phyloP scores from a whole-genome alignment of 768 basidiomycete species.

The Hortiboletus campestris region DNA sequence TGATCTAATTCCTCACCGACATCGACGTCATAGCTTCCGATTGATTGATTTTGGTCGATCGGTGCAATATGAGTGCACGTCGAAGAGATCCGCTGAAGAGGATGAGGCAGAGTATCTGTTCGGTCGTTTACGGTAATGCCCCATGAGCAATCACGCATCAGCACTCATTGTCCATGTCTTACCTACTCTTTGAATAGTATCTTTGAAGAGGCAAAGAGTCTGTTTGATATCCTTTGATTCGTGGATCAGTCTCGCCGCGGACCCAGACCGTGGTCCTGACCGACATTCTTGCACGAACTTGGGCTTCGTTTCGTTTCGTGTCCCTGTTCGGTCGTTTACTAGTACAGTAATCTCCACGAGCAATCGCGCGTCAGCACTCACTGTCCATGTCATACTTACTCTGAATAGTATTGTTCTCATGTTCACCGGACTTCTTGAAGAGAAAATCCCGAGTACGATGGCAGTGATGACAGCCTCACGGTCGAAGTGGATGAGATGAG shows the following conservation, averaged over 20 bases:
- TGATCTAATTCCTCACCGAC: neutral
- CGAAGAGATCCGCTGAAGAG: neutral
- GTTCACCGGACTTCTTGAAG: too few relatives aligned
- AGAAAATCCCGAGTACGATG: too few relatives aligned
- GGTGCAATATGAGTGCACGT: fast-evolving
- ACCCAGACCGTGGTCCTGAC: neutral
- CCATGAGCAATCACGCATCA: too few relatives aligned
- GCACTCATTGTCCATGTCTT: too few relatives aligned
- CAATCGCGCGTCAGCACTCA: neutral
- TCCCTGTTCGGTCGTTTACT: neutral
- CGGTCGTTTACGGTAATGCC: too few relatives aligned
- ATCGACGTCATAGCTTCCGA: slow-evolving; percentile 34
- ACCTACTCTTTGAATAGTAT: too few relatives aligned
- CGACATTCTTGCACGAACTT: too few relatives aligned
- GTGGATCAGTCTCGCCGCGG: neutral
- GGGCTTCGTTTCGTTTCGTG: too few relatives aligned
- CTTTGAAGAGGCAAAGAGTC: neutral
- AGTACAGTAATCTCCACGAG: too few relatives aligned
- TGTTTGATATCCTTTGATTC: slow-evolving; percentile 3
- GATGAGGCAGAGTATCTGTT: neutral
- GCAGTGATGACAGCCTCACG: too few relatives aligned
- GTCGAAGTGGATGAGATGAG: too few relatives aligned
- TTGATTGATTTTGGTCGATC: slow-evolving; percentile 52
- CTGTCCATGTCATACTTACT: neutral
- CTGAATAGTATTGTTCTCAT: too few relatives aligned